These are phyloP conservation scores for Arthrobotrys megalospora DNA, from an alignment of 2,329 filamentous ascomycete genomes.

Conservation along the genomic window DNA sequence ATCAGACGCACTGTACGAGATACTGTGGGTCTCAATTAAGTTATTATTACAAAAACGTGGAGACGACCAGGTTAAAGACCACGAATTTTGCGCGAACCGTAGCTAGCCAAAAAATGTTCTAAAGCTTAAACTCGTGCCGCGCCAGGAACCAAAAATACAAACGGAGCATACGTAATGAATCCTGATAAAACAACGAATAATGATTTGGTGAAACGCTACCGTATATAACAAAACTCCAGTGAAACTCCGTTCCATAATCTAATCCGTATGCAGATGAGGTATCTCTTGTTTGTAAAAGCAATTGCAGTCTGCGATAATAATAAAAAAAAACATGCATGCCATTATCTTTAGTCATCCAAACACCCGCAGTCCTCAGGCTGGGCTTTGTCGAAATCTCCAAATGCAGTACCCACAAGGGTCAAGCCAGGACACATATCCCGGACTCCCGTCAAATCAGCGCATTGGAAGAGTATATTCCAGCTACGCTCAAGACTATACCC, in stretches of 20 bases:
- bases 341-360: constrained; percentile 17
- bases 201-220: not conserved
- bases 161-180: not conserved
- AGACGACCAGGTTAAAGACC: too few relatives aligned
- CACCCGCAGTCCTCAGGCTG: constrained; percentile 50
- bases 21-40: not conserved
- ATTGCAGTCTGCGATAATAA: not conserved
- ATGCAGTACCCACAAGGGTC: not conserved
- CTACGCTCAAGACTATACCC: constrained; percentile 62
- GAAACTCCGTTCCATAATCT: constrained; percentile 3
- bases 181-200: not conserved
- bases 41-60: not conserved
- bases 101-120: too few relatives aligned
- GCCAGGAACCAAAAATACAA: too few relatives aligned
- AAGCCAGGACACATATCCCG: constrained; percentile 50
- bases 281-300: constrained; percentile 18
- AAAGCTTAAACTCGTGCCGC: too few relatives aligned
- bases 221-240: not conserved
- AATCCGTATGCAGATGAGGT: constrained; percentile 17
- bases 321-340: too few relatives aligned
- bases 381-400: constrained; percentile 32
- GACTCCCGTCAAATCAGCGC: constrained; percentile 50
- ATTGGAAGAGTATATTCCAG: constrained; percentile 63
- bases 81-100: too few relatives aligned
- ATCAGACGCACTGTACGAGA: not conserved